These are phyloP conservation scores for Pulicaria dysenterica DNA, from an alignment of 129 eudicot species.

Conservation along the genomic window DNA sequence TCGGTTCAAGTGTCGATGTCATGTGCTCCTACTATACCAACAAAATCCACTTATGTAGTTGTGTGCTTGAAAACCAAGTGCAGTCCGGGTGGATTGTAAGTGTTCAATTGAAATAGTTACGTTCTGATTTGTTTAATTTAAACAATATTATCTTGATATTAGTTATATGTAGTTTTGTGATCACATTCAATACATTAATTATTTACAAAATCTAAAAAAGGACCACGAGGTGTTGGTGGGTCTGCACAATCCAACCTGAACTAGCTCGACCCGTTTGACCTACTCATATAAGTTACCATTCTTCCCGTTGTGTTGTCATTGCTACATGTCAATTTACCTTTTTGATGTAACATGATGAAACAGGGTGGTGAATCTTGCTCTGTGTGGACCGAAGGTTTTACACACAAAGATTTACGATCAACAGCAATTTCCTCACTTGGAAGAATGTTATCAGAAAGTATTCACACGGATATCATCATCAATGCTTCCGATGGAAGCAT, in stretches of 20 bases:
- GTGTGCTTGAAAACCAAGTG: not conserved
- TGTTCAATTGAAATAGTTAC: not conserved
- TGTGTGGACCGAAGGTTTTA: slow-evolving; percentile 64
- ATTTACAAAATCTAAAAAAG: not conserved
- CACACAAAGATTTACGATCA: slow-evolving; percentile 48
- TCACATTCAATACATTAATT: not conserved
- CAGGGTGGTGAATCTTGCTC: slow-evolving; percentile 81
- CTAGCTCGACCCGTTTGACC: not conserved
- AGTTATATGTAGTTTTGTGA: no score
- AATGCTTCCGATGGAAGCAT: slow-evolving; percentile 74
- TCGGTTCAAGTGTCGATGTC: slow-evolving; percentile 24
- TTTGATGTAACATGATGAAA: slow-evolving; percentile 9
- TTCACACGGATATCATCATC: slow-evolving; percentile 81
- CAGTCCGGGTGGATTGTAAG: not conserved
- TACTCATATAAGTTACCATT: no score
- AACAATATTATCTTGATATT: not conserved
- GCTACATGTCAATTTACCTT: not conserved
- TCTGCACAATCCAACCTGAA: not conserved
- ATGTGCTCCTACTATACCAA: slow-evolving; percentile 6
- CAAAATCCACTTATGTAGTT: slow-evolving; percentile 6
- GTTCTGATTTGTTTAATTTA: not conserved
- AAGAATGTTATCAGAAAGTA: slow-evolving; percentile 78
- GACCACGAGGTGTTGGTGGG: not conserved
- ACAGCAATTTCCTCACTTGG: slow-evolving; percentile 69
- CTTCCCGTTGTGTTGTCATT: not conserved